Conservation (phyloP, 2,329 filamentous ascomycete genomes). For the Pseudogymnoascus sp. region DNA sequence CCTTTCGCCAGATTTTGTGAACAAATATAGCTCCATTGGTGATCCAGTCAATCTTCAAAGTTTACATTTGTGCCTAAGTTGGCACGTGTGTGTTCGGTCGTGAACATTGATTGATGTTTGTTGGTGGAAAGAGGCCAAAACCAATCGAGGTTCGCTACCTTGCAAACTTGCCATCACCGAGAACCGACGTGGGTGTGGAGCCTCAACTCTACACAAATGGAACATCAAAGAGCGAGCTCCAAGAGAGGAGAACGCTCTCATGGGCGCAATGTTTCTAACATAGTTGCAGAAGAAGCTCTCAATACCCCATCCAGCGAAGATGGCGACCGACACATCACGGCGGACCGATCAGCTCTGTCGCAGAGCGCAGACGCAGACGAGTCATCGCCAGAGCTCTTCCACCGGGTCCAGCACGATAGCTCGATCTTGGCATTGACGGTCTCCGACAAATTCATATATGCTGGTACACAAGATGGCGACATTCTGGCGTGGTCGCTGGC, state of each 20-base stretch:
- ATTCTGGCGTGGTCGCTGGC: constrained; percentile 86
- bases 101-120: not conserved
- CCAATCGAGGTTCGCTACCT: constrained; percentile 1
- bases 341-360: not conserved
- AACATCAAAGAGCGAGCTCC: constrained; percentile 1
- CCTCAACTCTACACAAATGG: not conserved
- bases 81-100: not conserved
- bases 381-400: constrained; percentile 54
- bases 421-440: constrained; percentile 78
- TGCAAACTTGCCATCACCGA: constrained; percentile 1
- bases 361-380: not conserved
- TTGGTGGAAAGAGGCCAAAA: not conserved
- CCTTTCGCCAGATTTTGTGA: not conserved
- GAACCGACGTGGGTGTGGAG: not conserved
- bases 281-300: not conserved
- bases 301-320: constrained; percentile 1
- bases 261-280: not conserved
- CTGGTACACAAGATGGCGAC: constrained; percentile 87
- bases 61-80: not conserved
- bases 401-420: constrained; percentile 68
- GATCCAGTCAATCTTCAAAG: not conserved
- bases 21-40: not conserved
- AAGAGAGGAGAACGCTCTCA: constrained; percentile 2
- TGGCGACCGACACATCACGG: not conserved
- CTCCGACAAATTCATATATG: constrained; percentile 75